Conservation (phyloP, 2,329 filamentous ascomycete species). For the Ramularia endophylla region DNA sequence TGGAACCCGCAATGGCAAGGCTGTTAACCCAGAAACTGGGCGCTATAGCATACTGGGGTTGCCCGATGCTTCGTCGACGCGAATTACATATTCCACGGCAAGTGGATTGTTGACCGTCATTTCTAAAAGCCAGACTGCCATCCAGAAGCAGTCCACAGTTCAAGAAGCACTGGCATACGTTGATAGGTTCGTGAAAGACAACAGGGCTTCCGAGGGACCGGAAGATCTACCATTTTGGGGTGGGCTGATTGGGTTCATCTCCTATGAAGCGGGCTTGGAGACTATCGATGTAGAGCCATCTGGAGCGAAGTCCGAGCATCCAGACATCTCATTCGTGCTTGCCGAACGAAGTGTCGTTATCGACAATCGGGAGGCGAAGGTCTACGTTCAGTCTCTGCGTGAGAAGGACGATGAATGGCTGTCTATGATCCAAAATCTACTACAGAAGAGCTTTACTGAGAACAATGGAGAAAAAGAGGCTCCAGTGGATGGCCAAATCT, state of each 20-base stretch:
- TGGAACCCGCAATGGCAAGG: slow-evolving; percentile 35
- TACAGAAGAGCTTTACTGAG: neutral
- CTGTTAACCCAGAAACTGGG: slow-evolving; percentile 47
- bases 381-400: slow-evolving; percentile 64
- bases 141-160: slow-evolving; percentile 13
- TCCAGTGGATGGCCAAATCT: neutral
- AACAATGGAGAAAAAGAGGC: neutral
- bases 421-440: slow-evolving; percentile 2
- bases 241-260: slow-evolving; percentile 77
- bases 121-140: slow-evolving; percentile 3
- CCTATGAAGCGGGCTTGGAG: slow-evolving; percentile 73
- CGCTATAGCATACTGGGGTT: slow-evolving; percentile 70
- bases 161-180: slow-evolving; percentile 37
- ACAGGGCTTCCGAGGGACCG: slow-evolving; percentile 30
- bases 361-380: slow-evolving; percentile 58
- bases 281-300: slow-evolving; percentile 47
- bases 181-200: slow-evolving; percentile 33
- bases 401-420: slow-evolving; percentile 35
- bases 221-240: slow-evolving; percentile 62
- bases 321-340: slow-evolving; percentile 72
- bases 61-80: slow-evolving; percentile 38
- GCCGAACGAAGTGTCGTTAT: slow-evolving; percentile 71
- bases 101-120: slow-evolving; percentile 13
- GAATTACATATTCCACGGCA: slow-evolving; percentile 21
- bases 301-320: slow-evolving; percentile 39